Evolutionary conservation across 495 filamentous ascomycete genomes (phyloP).

Genomic region (Hypoxylon trugodes): DNA sequence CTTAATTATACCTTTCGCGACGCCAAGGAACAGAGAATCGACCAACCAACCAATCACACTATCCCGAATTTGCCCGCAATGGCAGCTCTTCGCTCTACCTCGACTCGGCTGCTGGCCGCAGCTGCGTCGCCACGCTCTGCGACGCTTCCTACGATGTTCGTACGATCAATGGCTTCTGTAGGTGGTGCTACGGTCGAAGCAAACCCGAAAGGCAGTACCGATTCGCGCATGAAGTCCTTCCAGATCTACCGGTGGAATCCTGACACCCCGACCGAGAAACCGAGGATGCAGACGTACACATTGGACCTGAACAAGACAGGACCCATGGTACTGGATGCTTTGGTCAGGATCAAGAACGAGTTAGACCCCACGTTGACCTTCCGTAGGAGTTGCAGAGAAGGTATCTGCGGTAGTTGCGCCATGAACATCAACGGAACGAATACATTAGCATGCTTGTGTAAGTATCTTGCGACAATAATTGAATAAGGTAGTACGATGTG

Average conservation of each 20-base stretch:
- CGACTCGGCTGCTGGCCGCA: constrained; percentile 69
- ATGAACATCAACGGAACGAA: constrained; percentile 99
- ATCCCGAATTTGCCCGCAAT: constrained; percentile 57
- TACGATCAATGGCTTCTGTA: constrained; percentile 57
- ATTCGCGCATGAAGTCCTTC: constrained; percentile 87
- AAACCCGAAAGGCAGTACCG: constrained; percentile 62
- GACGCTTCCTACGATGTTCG: constrained; percentile 46
- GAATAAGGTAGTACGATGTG: not conserved
- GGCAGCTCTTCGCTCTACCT: constrained; percentile 79
- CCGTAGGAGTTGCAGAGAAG: constrained; percentile 92
- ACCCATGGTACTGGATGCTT: constrained; percentile 95
- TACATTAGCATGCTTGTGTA: constrained; percentile 97
- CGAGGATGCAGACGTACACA: constrained; percentile 91
- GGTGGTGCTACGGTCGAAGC: constrained; percentile 60
- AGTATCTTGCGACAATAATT: constrained; percentile 47
- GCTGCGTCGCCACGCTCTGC: constrained; percentile 48
- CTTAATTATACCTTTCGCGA: constrained; percentile 1
- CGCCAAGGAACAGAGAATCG: constrained; percentile 10
- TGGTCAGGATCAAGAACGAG: constrained; percentile 99
- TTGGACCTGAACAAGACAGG: constrained; percentile 98
- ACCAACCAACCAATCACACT: constrained; percentile 1
- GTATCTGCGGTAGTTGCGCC: constrained; percentile 96
- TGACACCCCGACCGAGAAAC: constrained; percentile 88
- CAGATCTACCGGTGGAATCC: constrained; percentile 99
- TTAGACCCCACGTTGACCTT: constrained; percentile 96